phyloP scores from a whole-genome alignment of 208 protist genomes.

The Strigomonas galati region DNA sequence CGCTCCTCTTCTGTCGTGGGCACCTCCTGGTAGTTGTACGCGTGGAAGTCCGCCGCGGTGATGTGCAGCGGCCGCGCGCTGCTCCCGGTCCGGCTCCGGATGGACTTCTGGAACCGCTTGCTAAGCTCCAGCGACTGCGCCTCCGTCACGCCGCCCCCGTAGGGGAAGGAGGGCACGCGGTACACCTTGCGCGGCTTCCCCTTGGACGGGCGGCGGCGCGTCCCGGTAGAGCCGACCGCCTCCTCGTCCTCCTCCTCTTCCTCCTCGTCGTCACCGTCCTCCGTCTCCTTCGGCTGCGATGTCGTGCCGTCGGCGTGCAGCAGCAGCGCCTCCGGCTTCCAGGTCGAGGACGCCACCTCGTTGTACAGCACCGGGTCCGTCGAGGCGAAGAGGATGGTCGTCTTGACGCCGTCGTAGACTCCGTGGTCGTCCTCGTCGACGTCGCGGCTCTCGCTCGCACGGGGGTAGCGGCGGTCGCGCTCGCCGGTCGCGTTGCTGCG shows the following conservation, averaged over 20 bases:
- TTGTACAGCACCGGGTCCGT: conserved; percentile 61
- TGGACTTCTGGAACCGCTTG: conserved; percentile 42
- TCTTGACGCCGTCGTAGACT: conserved; percentile 72
- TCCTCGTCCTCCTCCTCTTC: conserved; percentile 23
- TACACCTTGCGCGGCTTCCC: conserved; percentile 26
- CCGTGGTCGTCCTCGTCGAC: conserved; percentile 56
- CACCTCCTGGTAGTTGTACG: conserved; percentile 41
- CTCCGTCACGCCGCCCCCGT: conserved; percentile 80
- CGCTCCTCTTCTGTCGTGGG: conserved; percentile 25
- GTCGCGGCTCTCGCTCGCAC: conserved; percentile 15
- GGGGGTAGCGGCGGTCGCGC: conserved; percentile 1
- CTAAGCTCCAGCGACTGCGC: conserved; percentile 48
- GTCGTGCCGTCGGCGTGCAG: conserved; percentile 29
- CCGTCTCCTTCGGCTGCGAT: conserved; percentile 15
- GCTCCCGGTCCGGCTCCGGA: conserved; percentile 19
- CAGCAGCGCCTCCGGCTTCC: conserved; percentile 71
- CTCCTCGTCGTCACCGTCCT: conserved; percentile 35
- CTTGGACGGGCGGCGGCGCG: conserved; percentile 7
- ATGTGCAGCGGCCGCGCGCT: conserved; percentile 39
- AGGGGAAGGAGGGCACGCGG: conserved; percentile 83
- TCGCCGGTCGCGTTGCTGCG: not conserved
- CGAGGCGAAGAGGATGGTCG: conserved; percentile 69
- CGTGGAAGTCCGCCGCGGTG: conserved; percentile 38
- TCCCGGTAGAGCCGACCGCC: conserved; percentile 3
- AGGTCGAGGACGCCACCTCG: conserved; percentile 56